These are phyloP conservation scores for Lippia alba DNA, from an alignment of 305 asterid genomes.

Conservation along the genomic window DNA sequence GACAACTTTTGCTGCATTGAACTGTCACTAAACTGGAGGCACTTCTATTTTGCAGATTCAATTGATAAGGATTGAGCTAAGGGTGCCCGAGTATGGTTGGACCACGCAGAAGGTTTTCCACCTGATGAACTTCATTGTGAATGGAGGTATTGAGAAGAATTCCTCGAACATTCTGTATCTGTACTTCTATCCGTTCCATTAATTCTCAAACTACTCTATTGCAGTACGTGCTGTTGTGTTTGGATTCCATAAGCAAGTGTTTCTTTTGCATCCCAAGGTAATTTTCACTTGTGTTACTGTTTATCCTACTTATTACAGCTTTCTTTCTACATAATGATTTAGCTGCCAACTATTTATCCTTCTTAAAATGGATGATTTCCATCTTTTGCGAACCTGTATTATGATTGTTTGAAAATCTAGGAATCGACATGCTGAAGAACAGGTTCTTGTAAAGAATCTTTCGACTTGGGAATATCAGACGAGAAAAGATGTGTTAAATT, in stretches of 20 bases:
- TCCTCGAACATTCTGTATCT: constrained; percentile 11
- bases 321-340: constrained; percentile 2
- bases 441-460: neutral
- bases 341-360: constrained; percentile 1
- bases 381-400: neutral
- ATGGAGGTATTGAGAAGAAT: constrained; percentile 71
- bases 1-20: constrained; percentile 18
- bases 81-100: constrained; percentile 98
- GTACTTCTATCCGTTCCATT: constrained; percentile 30
- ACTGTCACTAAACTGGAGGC: constrained; percentile 20
- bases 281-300: constrained; percentile 27
- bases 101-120: constrained; percentile 96
- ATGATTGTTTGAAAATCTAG: constrained; percentile 12
- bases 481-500: neutral
- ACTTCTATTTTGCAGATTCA: constrained; percentile 67
- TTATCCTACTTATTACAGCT: neutral
- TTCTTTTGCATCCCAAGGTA: constrained; percentile 88
- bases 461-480: neutral
- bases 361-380: constrained; percentile 7
- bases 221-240: constrained; percentile 89
- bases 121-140: constrained; percentile 91
- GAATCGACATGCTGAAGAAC: constrained; percentile 2
- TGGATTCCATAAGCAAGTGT: constrained; percentile 86
- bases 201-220: constrained; percentile 34
- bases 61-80: constrained; percentile 79